These are phyloP conservation scores for Lolium multiflorum DNA, from an alignment of 176 grass and related monocot species.

Conservation along the genomic window DNA sequence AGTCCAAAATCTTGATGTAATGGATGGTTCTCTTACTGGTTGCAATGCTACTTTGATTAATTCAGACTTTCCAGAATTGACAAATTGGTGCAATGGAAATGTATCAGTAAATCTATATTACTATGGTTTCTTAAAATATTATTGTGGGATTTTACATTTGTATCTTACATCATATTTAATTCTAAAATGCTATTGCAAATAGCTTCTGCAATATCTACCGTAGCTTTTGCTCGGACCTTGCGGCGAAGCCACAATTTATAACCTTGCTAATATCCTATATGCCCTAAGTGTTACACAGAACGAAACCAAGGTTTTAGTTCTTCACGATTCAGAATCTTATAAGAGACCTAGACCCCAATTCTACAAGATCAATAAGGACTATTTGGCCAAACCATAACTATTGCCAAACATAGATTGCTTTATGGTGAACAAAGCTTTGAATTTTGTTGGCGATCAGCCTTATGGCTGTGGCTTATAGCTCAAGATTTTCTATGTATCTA, in stretches of 20 bases:
- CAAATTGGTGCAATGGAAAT: too few species aligned
- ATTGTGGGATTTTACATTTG: too few species aligned
- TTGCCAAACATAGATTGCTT: neutral
- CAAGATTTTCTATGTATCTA: neutral
- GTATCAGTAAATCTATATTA: too few species aligned
- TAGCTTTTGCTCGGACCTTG: too few species aligned
- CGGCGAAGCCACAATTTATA: neutral
- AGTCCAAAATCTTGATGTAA: too few species aligned
- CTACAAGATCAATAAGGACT: neutral
- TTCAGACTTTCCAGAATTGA: too few species aligned
- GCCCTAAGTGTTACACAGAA: neutral
- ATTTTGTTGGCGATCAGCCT: neutral
- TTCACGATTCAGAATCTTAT: neutral
- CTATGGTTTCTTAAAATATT: too few species aligned
- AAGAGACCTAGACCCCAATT: neutral
- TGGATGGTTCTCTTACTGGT: too few species aligned
- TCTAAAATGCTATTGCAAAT: too few species aligned
- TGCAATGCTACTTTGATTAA: too few species aligned
- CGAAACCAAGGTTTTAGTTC: constrained; percentile 1
- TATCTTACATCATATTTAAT: too few species aligned
- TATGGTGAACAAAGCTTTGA: neutral
- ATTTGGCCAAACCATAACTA: neutral
- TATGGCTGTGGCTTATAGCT: neutral
- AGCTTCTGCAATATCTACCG: too few species aligned
- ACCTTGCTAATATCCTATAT: neutral